Conservation (phyloP, 1,139 yeast genomes). For the Pichia sp. region DNA sequence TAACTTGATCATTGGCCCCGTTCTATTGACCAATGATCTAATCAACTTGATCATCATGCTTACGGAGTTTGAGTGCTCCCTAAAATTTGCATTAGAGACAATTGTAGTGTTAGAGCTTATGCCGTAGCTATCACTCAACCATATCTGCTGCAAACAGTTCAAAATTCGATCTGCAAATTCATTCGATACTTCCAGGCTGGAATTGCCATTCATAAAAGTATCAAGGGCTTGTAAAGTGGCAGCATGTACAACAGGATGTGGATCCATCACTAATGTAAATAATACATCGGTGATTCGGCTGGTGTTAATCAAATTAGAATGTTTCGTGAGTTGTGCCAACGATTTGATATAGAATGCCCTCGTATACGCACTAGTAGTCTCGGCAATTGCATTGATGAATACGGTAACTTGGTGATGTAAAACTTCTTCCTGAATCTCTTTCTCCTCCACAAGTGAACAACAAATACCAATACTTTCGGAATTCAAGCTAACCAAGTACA, state of each 20-base stretch:
- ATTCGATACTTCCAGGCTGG: constrained; percentile 44
- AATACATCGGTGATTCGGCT: constrained; percentile 48
- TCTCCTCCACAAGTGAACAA: constrained; percentile 33
- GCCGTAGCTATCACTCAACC: constrained; percentile 50
- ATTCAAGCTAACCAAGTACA: constrained; percentile 40
- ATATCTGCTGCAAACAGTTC: constrained; percentile 37
- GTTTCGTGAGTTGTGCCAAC: constrained; percentile 52
- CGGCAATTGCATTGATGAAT: constrained; percentile 56
- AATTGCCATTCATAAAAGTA: constrained; percentile 43
- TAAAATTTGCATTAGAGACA: constrained; percentile 40
- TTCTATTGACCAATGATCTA: constrained; percentile 22
- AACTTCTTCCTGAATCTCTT: constrained; percentile 27
- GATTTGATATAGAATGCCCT: constrained; percentile 61
- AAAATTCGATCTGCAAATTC: constrained; percentile 39
- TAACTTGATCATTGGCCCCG: constrained; percentile 25
- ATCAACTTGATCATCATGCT: constrained; percentile 19
- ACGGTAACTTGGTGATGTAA: constrained; percentile 45
- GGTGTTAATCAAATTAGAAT: constrained; percentile 32
- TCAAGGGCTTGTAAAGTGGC: constrained; percentile 61
- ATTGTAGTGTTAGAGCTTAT: constrained; percentile 35
- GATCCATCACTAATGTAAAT: constrained; percentile 61
- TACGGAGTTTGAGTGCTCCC: constrained; percentile 28
- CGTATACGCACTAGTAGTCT: constrained; percentile 50
- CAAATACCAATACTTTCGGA: constrained; percentile 65
- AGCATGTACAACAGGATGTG: constrained; percentile 76